These are phyloP conservation scores for Leptographium radiaticola DNA, from an alignment of 2,329 filamentous ascomycete genomes.

Conservation along the genomic window DNA sequence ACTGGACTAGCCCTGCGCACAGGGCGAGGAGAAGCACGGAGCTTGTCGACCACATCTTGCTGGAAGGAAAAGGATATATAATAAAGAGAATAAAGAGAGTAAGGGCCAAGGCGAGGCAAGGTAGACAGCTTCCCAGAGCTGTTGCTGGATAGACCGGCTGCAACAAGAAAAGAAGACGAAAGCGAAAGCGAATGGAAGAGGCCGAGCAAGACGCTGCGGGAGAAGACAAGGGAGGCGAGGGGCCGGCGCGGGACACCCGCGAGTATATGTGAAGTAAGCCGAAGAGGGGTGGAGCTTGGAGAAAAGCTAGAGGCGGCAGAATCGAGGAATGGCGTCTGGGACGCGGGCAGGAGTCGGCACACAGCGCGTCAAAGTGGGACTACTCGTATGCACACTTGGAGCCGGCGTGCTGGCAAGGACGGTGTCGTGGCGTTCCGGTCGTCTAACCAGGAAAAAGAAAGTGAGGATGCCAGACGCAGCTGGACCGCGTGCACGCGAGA, in stretches of 20 bases:
- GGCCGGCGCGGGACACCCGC: background rate
- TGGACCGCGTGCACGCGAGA: background rate
- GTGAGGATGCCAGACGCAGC: background rate
- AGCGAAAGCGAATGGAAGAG: background rate
- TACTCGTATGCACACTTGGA: background rate
- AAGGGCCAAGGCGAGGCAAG: background rate
- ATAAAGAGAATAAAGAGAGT: background rate
- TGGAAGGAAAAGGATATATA: background rate
- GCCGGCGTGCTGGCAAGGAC: background rate
- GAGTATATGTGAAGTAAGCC: background rate
- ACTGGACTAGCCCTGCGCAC: background rate
- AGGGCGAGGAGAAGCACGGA: conserved; percentile 4
- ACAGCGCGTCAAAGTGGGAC: background rate
- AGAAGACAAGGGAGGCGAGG: background rate
- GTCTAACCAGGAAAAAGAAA: background rate
- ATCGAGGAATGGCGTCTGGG: background rate
- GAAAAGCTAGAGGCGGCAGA: background rate
- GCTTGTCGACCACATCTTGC: conserved; percentile 5
- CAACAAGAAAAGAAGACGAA: background rate
- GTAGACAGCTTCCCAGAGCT: background rate
- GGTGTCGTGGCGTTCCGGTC: background rate
- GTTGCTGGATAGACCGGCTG: background rate
- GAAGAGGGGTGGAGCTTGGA: conserved; percentile 1
- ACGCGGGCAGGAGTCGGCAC: background rate
- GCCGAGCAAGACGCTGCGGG: background rate